Percentiles rank a stretch among this genome's conserved stretches.
Evolutionary conservation across 345 rosid species (phyloP).

Genomic region (Eucalyptus sp.): DNA sequence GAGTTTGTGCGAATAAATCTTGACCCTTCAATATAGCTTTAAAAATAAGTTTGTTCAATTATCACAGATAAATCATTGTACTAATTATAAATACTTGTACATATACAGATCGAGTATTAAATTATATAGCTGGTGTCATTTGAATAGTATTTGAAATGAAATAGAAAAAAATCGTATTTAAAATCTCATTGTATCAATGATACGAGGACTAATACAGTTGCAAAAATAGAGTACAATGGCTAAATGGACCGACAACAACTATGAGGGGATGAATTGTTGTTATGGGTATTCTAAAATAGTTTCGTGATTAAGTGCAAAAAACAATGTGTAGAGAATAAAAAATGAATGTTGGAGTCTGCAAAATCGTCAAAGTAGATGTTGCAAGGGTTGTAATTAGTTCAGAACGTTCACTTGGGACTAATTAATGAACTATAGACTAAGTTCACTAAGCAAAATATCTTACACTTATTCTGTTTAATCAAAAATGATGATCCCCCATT

Average conservation of each 20-base stretch:
- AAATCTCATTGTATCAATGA: neutral
- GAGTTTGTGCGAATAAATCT: neutral
- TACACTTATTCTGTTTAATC: fast-evolving
- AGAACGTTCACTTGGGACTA: neutral
- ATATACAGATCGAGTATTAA: neutral
- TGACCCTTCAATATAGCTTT: neutral
- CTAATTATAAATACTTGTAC: neutral
- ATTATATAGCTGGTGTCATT: neutral
- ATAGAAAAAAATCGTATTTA: neutral
- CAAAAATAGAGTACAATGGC: neutral
- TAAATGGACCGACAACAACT: neutral
- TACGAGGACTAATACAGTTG: too few relatives aligned
- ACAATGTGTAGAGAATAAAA: neutral
- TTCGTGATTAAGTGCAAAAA: neutral
- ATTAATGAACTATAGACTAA: neutral
- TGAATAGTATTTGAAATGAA: neutral
- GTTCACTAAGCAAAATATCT: neutral
- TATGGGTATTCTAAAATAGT: neutral
- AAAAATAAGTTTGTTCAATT: neutral
- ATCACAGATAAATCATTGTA: neutral
- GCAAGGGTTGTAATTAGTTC: neutral
- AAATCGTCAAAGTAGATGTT: neutral
- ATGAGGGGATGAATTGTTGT: neutral
- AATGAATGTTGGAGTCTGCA: neutral
- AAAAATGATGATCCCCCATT: neutral